Conservation (phyloP, 768 basidiomycete species). For the Phylloporus scabripes region DNA sequence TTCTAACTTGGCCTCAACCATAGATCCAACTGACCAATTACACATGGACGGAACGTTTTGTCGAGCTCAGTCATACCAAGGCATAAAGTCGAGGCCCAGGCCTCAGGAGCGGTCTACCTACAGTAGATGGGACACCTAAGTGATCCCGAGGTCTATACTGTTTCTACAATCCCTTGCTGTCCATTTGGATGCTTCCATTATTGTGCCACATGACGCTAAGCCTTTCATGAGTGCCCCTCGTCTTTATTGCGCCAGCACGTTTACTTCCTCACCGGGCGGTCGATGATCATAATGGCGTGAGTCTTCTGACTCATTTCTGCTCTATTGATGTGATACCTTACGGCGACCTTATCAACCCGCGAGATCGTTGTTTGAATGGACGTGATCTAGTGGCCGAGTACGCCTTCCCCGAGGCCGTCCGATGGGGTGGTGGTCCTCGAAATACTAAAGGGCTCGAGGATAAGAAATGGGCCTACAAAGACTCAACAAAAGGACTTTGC, state of each 20-base stretch:
- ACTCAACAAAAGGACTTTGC: conserved; percentile 1
- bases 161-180: background rate
- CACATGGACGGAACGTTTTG: conserved; percentile 26
- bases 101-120: background rate
- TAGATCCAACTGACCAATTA: conserved; percentile 17
- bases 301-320: background rate
- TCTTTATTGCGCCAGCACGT: conserved; percentile 4
- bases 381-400: conserved; percentile 84
- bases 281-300: background rate
- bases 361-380: conserved; percentile 80
- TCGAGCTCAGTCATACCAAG: conserved; percentile 17
- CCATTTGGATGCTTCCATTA: background rate
- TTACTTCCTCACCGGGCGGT: conserved; percentile 1
- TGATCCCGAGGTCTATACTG: too few species aligned
- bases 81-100: background rate
- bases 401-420: conserved; percentile 83
- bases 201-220: background rate
- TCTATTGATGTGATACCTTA: too few species aligned
- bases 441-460: conserved; percentile 21
- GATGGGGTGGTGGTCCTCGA: conserved; percentile 55
- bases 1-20: background rate
- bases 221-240: background rate
- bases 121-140: background rate
- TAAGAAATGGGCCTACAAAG: conserved; percentile 3
- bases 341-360: conserved; percentile 78